These are phyloP conservation scores for Discostella stelligeroides DNA, from an alignment of 108 stramenopile genomes.

Conservation along the genomic window DNA sequence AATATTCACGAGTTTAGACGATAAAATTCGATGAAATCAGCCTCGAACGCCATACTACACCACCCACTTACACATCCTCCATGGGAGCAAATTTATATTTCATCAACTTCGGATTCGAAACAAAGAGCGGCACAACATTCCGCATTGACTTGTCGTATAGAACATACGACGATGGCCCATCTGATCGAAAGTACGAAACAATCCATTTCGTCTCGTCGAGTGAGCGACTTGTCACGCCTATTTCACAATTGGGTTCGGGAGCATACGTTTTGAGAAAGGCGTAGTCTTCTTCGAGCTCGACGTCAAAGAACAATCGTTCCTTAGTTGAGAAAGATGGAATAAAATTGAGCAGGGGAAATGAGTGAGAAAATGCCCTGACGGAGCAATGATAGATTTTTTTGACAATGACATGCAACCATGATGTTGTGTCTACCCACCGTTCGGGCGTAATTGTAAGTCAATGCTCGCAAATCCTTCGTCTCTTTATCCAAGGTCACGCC, in stretches of 20 bases:
- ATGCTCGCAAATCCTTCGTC: slow-evolving; percentile 54
- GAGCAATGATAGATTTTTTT: not conserved
- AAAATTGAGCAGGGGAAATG: not conserved
- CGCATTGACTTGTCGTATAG: slow-evolving; percentile 54
- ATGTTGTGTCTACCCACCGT: slow-evolving; percentile 31
- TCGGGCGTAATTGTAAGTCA: slow-evolving; percentile 68
- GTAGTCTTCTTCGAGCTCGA: slow-evolving; percentile 58
- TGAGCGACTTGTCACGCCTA: slow-evolving; percentile 46
- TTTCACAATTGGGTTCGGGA: slow-evolving; percentile 47
- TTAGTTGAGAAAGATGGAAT: not conserved
- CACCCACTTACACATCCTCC: slow-evolving; percentile 44
- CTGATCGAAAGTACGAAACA: slow-evolving; percentile 43
- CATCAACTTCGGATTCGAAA: slow-evolving; percentile 49
- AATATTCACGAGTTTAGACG: too few species aligned
- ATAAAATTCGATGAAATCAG: too few species aligned
- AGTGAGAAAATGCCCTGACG: slow-evolving; percentile 4
- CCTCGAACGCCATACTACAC: too few species aligned
- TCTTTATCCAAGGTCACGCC: slow-evolving; percentile 60
- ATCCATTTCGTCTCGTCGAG: slow-evolving; percentile 65
- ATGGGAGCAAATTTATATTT: slow-evolving; percentile 62
- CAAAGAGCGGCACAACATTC: slow-evolving; percentile 52
- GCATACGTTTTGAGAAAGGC: slow-evolving; percentile 49
- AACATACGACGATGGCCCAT: slow-evolving; percentile 59
- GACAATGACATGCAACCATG: not conserved
- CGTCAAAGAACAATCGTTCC: slow-evolving; percentile 64